phyloP scores from a whole-genome alignment of 306 rosid species.

The Vachellia pachyceras region DNA sequence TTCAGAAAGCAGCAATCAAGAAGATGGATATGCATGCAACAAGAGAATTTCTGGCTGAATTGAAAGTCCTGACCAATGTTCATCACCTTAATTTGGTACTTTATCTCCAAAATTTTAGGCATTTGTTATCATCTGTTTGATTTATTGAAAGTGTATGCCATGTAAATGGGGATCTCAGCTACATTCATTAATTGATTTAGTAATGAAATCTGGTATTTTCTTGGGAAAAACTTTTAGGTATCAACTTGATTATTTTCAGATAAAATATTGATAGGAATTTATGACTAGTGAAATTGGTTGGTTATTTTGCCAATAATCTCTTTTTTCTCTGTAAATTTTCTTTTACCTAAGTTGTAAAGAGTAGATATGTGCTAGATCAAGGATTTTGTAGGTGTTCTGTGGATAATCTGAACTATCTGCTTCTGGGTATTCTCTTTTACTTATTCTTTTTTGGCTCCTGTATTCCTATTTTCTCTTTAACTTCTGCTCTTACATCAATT shows the following conservation, averaged over 20 bases:
- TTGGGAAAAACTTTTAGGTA: not conserved
- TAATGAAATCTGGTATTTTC: conserved; percentile 27
- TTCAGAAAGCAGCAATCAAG: conserved; percentile 96
- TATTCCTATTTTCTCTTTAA: no score
- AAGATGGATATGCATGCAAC: conserved; percentile 99
- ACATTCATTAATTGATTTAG: conserved; percentile 15
- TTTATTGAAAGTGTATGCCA: not conserved
- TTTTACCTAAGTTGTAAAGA: not conserved
- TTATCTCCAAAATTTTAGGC: conserved; percentile 25
- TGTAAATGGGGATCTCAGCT: conserved; percentile 2
- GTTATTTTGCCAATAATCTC: not conserved
- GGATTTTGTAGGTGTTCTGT: not conserved
- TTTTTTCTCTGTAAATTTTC: not conserved
- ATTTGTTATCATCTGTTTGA: not conserved
- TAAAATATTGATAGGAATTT: conserved; percentile 14
- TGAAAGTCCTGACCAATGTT: conserved; percentile 88
- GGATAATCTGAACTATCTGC: no score
- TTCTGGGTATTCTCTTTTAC: no score
- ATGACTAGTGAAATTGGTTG: not conserved
- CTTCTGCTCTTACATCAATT: no score
- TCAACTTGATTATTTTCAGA: conserved; percentile 4
- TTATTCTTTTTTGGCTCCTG: no score
- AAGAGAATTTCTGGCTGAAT: conserved; percentile 88
- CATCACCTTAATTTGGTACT: conserved; percentile 96
- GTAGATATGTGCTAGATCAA: conserved; percentile 12